These are phyloP conservation scores for Lichtheimia ramosa DNA, from an alignment of 371 early-diverging fungal genomes.

Conservation along the genomic window DNA sequence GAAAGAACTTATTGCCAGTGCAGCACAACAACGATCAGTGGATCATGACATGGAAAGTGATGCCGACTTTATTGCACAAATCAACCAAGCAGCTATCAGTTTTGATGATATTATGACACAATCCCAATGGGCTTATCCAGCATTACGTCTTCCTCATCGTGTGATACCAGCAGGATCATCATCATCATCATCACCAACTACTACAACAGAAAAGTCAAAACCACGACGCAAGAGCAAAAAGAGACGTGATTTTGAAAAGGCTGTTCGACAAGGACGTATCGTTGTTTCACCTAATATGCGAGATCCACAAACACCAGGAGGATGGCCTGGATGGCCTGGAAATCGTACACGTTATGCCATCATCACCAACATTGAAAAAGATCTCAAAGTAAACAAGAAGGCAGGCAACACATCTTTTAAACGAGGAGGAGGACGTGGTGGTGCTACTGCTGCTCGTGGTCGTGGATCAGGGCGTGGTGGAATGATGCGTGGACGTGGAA, in stretches of 20 bases:
- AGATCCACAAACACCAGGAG: conserved; percentile 35
- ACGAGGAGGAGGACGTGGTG: conserved; percentile 2
- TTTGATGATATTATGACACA: conserved; percentile 35
- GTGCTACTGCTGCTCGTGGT: background rate
- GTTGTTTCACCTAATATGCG: conserved; percentile 33
- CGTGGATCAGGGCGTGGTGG: conserved; percentile 4
- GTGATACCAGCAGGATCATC: conserved; percentile 19
- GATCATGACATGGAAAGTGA: conserved; percentile 42
- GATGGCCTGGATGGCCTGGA: conserved; percentile 58
- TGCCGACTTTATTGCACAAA: conserved; percentile 28
- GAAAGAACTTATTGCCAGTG: conserved; percentile 11
- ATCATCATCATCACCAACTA: conserved; percentile 5
- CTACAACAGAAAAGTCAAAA: conserved; percentile 2
- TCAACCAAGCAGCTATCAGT: conserved; percentile 22
- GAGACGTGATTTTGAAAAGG: conserved; percentile 43
- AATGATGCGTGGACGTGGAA: too few species aligned
- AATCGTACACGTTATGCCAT: conserved; percentile 29
- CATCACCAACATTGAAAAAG: conserved; percentile 17
- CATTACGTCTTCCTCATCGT: conserved; percentile 20
- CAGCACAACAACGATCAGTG: conserved; percentile 28
- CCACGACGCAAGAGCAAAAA: conserved; percentile 43
- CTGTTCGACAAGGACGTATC: conserved; percentile 30
- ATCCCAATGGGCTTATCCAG: conserved; percentile 30
- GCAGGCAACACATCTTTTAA: background rate
- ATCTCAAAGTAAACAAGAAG: conserved; percentile 2